These are phyloP conservation scores for Boeremia lycopersici DNA, from an alignment of 2,329 filamentous ascomycete species.

Conservation along the genomic window DNA sequence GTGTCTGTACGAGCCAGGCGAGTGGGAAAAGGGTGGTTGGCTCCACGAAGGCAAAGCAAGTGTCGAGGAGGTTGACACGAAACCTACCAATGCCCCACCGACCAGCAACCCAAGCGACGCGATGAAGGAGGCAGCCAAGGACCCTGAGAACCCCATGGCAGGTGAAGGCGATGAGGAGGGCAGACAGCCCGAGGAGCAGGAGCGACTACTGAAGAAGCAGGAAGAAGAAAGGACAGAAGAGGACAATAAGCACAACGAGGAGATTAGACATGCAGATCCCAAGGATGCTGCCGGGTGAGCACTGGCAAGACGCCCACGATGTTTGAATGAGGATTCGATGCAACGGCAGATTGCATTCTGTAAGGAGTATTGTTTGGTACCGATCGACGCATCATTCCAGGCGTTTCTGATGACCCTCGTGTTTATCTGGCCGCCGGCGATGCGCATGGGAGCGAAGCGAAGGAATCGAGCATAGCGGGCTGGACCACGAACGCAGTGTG, in stretches of 20 bases:
- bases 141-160: slow-evolving; percentile 28
- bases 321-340: neutral
- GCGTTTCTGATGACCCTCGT: neutral
- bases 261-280: slow-evolving; percentile 5
- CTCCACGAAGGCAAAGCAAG: slow-evolving; percentile 59
- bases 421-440: neutral
- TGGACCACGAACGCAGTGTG: too few species aligned
- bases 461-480: neutral
- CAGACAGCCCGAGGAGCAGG: slow-evolving; percentile 30
- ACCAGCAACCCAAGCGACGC: slow-evolving; percentile 26
- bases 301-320: neutral
- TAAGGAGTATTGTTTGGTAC: neutral
- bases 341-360: slow-evolving; percentile 1
- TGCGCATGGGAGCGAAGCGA: neutral
- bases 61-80: slow-evolving; percentile 47
- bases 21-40: slow-evolving; percentile 90
- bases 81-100: slow-evolving; percentile 33
- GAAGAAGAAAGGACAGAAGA: slow-evolving; percentile 21
- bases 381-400: neutral
- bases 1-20: slow-evolving; percentile 72
- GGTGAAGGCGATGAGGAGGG: slow-evolving; percentile 23
- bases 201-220: slow-evolving; percentile 26
- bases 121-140: slow-evolving; percentile 22
- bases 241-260: slow-evolving; percentile 17
- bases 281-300: slow-evolving; percentile 8